Evolutionary conservation across 164 flowering plant species (phyloP).

Genomic region (Magnolia changhungtana): DNA sequence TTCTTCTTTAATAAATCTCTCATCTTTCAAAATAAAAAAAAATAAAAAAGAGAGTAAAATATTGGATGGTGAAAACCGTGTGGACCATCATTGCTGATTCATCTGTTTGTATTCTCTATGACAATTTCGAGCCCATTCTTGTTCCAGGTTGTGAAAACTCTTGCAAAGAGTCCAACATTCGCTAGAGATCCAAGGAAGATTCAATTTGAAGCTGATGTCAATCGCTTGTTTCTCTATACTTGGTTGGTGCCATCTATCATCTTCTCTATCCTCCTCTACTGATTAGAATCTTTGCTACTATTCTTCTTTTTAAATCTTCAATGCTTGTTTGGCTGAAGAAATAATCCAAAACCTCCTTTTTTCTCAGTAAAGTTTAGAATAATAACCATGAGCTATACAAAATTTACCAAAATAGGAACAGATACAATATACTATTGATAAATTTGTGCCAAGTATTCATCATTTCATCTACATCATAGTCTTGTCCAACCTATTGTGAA

Average conservation of each 20-base stretch:
- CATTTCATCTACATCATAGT: too few species aligned
- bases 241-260: slow-evolving; percentile 38
- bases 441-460: too few species aligned
- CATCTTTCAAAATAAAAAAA: not conserved
- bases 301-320: too few species aligned
- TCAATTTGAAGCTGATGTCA: slow-evolving; percentile 84
- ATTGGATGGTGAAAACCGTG: not conserved
- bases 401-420: too few species aligned
- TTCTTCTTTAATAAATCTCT: not conserved
- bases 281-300: not conserved
- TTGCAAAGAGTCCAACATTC: slow-evolving; percentile 68
- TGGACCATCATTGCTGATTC: not conserved
- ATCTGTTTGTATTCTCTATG: not conserved
- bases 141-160: slow-evolving; percentile 50
- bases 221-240: slow-evolving; percentile 77
- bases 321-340: too few species aligned
- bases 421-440: too few species aligned
- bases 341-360: too few species aligned
- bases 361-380: too few species aligned
- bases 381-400: too few species aligned
- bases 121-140: not conserved
- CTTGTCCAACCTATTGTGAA: too few species aligned
- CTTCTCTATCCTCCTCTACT: not conserved
- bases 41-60: not conserved
- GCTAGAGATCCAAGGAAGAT: slow-evolving; percentile 69